Conservation (phyloP, 371 early-diverging fungal genomes). For the Rhizopus delemar region DNA sequence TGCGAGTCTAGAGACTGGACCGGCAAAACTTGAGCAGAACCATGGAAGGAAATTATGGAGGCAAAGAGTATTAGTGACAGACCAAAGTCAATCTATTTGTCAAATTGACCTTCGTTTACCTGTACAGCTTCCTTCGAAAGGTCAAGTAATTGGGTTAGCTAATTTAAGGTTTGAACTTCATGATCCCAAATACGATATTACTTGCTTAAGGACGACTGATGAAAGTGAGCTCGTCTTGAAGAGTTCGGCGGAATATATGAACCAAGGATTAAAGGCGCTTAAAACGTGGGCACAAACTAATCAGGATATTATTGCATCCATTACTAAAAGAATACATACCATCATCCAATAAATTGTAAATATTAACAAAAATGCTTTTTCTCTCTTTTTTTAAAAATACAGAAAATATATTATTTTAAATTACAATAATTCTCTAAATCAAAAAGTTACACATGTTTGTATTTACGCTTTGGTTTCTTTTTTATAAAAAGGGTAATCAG, state of each 20-base stretch:
- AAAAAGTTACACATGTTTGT: too few species aligned
- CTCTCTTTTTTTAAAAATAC: background rate
- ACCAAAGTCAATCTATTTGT: conserved; percentile 30
- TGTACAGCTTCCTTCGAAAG: conserved; percentile 18
- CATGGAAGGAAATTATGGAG: conserved; percentile 27
- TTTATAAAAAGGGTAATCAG: conserved; percentile 26
- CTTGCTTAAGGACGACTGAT: conserved; percentile 30
- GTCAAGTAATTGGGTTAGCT: conserved; percentile 30
- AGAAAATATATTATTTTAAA: too few species aligned
- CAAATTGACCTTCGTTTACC: conserved; percentile 28
- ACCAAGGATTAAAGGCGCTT: conserved; percentile 8
- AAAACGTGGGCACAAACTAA: conserved; percentile 8
- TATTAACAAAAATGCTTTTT: background rate
- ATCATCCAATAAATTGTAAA: conserved; percentile 1
- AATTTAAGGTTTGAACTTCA: conserved; percentile 34
- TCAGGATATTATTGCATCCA: background rate
- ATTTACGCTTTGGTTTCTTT: too few species aligned
- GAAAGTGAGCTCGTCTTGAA: conserved; percentile 31
- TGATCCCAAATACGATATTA: conserved; percentile 38
- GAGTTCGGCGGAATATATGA: conserved; percentile 14
- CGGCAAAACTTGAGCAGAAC: conserved; percentile 6
- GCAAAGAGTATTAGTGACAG: conserved; percentile 36
- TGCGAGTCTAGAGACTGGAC: conserved; percentile 17
- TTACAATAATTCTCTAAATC: too few species aligned
- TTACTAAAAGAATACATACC: conserved; percentile 3